Evolutionary conservation across 2,329 filamentous ascomycete genomes (phyloP), one percentile per base, ranked within the genome.

Genomic region (Rhexocercosporidium sp.): DNA sequence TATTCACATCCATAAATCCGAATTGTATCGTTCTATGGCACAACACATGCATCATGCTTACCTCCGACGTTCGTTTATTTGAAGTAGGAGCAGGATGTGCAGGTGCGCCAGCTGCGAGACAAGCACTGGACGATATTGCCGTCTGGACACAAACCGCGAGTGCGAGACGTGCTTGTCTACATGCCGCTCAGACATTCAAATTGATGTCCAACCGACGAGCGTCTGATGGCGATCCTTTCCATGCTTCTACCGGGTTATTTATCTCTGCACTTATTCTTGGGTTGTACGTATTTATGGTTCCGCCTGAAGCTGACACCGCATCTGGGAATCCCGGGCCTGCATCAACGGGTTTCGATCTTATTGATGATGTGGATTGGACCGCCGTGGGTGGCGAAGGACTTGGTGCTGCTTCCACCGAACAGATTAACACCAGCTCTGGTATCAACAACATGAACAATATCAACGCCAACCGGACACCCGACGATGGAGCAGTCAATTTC

Each of bases 11-110:
- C 2, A 78, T 82, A 27, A 82, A 84, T 61, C 79, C 84, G 2
- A 86, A 86, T 59, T 82, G 82, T 3, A 74, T 82, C 1, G 78
- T 85, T 3, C 79, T 85, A 44, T 86, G 84, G 84, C 84, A 86
- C 69, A 81, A 82, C 51, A 81, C 84, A 62, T 84, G 82, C 70
- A 84, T 85, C 79, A 81, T 80, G 70, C 78, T 86, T 2, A 82
- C 83, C 0, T 80, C 83, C 3, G 84, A 86, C 64, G 80, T 84
- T 9, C 82, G 83, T 57, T 81, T 84, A 31, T 86, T 86, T 65
- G 83, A 86, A 64, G 75, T 84, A 18, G 84, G 83, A 5, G 84
- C 84, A 12, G 84, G 84, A 5, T 82, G 83, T 46, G 77, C 80
- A 3, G 84, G 84, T 3, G 79, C 84, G 0, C 76, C 69, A 2